Evolutionary conservation across 2,329 filamentous ascomycete genomes (phyloP).

Genomic region (Fusarium sp.): DNA sequence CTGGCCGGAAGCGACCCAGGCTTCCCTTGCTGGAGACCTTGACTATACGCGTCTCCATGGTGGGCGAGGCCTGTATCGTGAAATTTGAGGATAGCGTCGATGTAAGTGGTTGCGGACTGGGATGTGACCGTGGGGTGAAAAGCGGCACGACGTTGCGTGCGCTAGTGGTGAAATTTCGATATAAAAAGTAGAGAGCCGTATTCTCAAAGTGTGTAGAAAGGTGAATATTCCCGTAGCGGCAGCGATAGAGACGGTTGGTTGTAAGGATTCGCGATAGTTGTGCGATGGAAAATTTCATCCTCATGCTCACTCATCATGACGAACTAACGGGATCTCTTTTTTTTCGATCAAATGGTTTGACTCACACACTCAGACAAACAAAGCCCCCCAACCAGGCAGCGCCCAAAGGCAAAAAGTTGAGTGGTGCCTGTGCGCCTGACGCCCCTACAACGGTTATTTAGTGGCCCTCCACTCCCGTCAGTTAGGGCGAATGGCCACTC

Average conservation of each 20-base stretch:
- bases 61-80: slow-evolving; percentile 22
- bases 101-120: slow-evolving; percentile 43
- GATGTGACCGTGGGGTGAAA: slow-evolving; percentile 16
- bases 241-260: slow-evolving; percentile 24
- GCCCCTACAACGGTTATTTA: slow-evolving; percentile 29
- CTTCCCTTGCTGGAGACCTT: slow-evolving; percentile 48
- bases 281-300: slow-evolving; percentile 45
- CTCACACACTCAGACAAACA: slow-evolving; percentile 34
- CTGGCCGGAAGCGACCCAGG: slow-evolving; percentile 52
- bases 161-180: slow-evolving; percentile 6
- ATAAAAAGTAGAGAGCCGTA: slow-evolving; percentile 3
- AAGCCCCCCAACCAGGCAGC: slow-evolving; percentile 1
- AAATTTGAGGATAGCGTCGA: slow-evolving; percentile 31
- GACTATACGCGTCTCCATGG: slow-evolving; percentile 57
- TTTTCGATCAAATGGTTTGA: slow-evolving; percentile 31
- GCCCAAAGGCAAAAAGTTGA: slow-evolving; percentile 16
- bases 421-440: slow-evolving; percentile 15
- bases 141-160: background rate
- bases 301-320: slow-evolving; percentile 45
- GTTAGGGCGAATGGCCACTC: slow-evolving; percentile 3
- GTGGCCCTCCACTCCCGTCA: slow-evolving; percentile 10
- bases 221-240: slow-evolving; percentile 7
- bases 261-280: slow-evolving; percentile 36
- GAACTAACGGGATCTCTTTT: slow-evolving; percentile 40
- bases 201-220: background rate